Evolutionary conservation across 2,329 filamentous ascomycete species (phyloP), one percentile per base, ranked within the genome.

Genomic region (Cladorrhinum sp.): DNA sequence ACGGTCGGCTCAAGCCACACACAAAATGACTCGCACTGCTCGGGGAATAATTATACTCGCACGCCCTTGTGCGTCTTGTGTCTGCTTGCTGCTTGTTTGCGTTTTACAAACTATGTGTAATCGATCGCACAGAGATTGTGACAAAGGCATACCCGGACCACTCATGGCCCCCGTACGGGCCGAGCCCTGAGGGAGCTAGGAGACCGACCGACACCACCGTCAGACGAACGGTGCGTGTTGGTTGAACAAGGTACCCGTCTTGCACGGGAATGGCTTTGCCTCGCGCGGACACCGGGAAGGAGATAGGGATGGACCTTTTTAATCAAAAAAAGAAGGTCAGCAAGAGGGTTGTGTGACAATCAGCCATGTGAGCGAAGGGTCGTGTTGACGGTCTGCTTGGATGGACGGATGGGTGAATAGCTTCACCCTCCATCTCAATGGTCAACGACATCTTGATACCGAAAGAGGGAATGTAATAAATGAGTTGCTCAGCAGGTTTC

Each of bases 41-140:
- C 42, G 42, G 42, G 42, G n/a, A 46, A 46, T 18, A n/a, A n/a
- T n/a, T n/a, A 46, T 46, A 16, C 42, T 8, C 42, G 18, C 42
- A 46, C 18, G 18, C 42, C 42, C 14, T 36, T 36, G 7, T 36
- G 5, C n/a, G n/a, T n/a, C n/a, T n/a, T 46, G 42, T 46, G n/a
- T 49, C 39, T 30, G 39, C 16, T 49, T 48, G 52, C 54, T 28
- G 33, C 39, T 30, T 55, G 54, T 57, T 57, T 57, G 54, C 39
- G 54, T 57, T 18, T 30, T 57, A 49, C 54, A n/a, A 21, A 18
- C 1, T 30, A 16, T 46, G 18, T 46, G 42, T 46, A 16, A 3
- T 14, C 16, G 6, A 5, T 42, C 36, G 16, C 36, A 42, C 36
- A 12, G 8, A 30, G 33, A 55, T 55, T n/a, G 53, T 46, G 20